Evolutionary conservation across 1,284 basidiomycete species (phyloP), one percentile per base, ranked within the genome.

Genomic region (Flammula alnicola): DNA sequence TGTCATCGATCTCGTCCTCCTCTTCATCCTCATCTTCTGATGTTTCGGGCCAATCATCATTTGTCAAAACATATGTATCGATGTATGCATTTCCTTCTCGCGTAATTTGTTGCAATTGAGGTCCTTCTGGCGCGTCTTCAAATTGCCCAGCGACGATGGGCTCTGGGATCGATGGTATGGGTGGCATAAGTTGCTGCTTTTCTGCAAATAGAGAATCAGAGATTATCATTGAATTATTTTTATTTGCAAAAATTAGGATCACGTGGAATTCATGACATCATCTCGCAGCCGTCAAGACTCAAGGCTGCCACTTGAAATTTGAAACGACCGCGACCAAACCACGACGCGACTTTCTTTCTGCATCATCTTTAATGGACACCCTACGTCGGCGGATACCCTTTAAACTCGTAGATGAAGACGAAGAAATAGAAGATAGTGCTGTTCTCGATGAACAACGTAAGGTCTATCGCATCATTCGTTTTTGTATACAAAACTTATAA

Each of bases 371-470:
- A 25, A 72, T 73, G 68, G 60, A 69, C 30, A 55, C 57, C 27
- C 51, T 81, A 8, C 72, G 78, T 44, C 70, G 69, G 57, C 68
- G 80, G 41, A 68, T 68, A 26, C 71, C 79, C 1, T 82, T 77
- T 59, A 70, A 63, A 38, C 63, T 64, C 30, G 46, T 58, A 52
- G 71, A 73, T 11, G 63, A 60, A 9, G 57, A 63, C 8, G 61
- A 60, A 4, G 44, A 49, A 5, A 60, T 55, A 2, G 64, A 64
- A n/a, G 59, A 65, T 12, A 45, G 48, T 26, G 51, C 44, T 11
- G 63, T 81, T 27, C 63, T 81, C 17, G 78, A 82, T 42, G 81
- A 83, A 45, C 78, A 82, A 70, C 78, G 80, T 76, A 44, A 45
- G 58, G 10, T 54, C 27, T 11, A 14, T 26, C 30, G 27, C 12